Base-by-base conservation (phyloP, 1,139 yeast species). In the Yamadazyma conglobata region DNA sequence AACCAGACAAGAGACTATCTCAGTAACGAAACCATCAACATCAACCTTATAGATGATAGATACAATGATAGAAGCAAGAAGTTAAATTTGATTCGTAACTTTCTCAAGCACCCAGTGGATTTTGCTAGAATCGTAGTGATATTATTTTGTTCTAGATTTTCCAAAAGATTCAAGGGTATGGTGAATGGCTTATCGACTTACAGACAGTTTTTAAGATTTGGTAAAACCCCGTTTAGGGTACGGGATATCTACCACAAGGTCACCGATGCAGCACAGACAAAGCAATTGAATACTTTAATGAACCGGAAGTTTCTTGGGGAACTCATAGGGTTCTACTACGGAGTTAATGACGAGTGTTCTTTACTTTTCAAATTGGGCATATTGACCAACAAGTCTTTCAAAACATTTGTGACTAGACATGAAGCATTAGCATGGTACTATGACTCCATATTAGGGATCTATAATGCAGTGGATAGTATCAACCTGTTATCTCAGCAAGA, bases 141-240 rank as follows among this genome's bases (percentile, higher is more conserved):
- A 25, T 38, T 64, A 34, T 52, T 67, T 56, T 44, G 67, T 55
- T 40, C 57, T 44, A 44, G 70, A 54, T 49, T 64, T 56, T 27
- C 51, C 8, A 33, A 33, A 10, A 39, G 50, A 28, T 41, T 51
- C 23, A 39, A 44, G 3, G 77, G 73, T 3, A 52, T 77, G 37
- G 71, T 75, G 8, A 54, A 54, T 12, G 77, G 77, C 16, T 56
- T 82, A 27, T 68, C 79, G 5, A 60, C 72, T 20, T 83, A 78
- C 52, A 67, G 93, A 52, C 88, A 80, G 48, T 68, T 79, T 37
- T 58, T 82, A 39, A 64, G 93, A 45, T 80, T 81, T 42, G 91
- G 91, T 25, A 77, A 79, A 33, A 69, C 85, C 10, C 88, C 88
- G 2, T 78, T 80, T 52, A 62, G 82, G 39, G 30, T 74, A 5